Base-by-base conservation (phyloP, 768 basidiomycete genomes). In the Pleurotus salmoneostramineus region DNA sequence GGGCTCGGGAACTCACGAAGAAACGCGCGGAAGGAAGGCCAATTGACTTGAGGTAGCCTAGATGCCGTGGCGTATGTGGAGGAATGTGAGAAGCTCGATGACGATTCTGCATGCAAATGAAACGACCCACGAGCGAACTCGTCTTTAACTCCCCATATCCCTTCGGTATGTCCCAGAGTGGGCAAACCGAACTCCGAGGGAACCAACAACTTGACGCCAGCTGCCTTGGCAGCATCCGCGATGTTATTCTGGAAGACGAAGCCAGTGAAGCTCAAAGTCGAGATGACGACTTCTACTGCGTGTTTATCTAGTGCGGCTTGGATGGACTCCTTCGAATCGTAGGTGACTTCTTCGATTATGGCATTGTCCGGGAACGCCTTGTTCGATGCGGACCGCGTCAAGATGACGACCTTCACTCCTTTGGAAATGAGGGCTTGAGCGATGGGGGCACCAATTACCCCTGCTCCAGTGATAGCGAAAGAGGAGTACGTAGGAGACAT, bases 101-200 rank as follows among this genome's bases (percentile, higher is more conserved):
- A 17, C 34, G 46, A 47, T 33, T 10, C 14, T 27, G 32, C 31
- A 21, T 10, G 37, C 37, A 15, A 32, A 2, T 21, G 6, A n/a
- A 32, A 31, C 5, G 33, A 58, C 67, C 50, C 10, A 67, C 73
- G 64, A 37, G 66, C 71, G 46, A 73, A 55, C 42, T 64, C 50
- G 17, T 67, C 64, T 52, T 75, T 75, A 2, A 33, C 54, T 56
- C 49, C 33, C 14, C 61, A 51, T 63, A 49, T 12, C 57, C 71
- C 69, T 0, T 66, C 68, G 36, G 65, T 68, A 4, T 63, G 63
- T 2, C 68, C 75, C 15, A 69, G 66, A 0, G 68, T 75, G 7
- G 72, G 66, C 61, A 72, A 64, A n/a, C 74, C 72, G 31, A 63
- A 76, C 56, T 76, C 75, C 15, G 68, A 69, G 10, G 74, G 72